Base-by-base conservation (phyloP, 116 monocot genomes). In the Dioscorea cayenensis region DNA sequence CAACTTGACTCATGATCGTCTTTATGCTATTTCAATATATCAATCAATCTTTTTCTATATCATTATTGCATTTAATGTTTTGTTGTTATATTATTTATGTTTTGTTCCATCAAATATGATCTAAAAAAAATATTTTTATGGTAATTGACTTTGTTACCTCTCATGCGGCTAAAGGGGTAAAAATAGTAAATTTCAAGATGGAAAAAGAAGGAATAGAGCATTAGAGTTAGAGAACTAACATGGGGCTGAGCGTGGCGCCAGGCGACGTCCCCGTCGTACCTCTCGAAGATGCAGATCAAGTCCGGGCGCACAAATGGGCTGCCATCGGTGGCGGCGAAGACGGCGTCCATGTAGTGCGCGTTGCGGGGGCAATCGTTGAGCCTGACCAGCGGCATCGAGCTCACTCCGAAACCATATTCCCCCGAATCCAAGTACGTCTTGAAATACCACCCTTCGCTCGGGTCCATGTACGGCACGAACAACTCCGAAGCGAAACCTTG, bases 381-480 rank as follows among this genome's bases (percentile, higher is more conserved):
- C 72, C 84, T 87, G 2, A 82, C 84, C 4, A 87, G 78, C 28
- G 90, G 77, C 87, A 82, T 82, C 49, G 90, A 71, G 64, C 78
- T 75, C 60, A 87, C 58, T 32, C 87, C 87, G 62, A 90, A 84
- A 49, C 90, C 90, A 69, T 87, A 90, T 67, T 90, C 90, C 19
- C 90, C 90, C 0, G 84, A 84, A 63, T 90, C 90, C 84, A 90
- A 78, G 63, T 87, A 90, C 27, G 90, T 82, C 79, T 90, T 90
- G 71, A 87, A 87, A 70, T 90, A 90, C 90, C 90, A 90, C 2
- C 76, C 84, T 9, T 90, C 86, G 0, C 84, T 84, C 19, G 90
- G 86, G 58, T 90, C 90, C 90, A 90, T 90, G 73, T 90, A 90
- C 32, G 87, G 87, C 61, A 87, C 87, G 61, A 90, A 90, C 43